Percentiles rank a stretch among this genome's conserved stretches.
phyloP scores from a whole-genome alignment of 306 rosid genomes.

The Mimosa pudica region DNA sequence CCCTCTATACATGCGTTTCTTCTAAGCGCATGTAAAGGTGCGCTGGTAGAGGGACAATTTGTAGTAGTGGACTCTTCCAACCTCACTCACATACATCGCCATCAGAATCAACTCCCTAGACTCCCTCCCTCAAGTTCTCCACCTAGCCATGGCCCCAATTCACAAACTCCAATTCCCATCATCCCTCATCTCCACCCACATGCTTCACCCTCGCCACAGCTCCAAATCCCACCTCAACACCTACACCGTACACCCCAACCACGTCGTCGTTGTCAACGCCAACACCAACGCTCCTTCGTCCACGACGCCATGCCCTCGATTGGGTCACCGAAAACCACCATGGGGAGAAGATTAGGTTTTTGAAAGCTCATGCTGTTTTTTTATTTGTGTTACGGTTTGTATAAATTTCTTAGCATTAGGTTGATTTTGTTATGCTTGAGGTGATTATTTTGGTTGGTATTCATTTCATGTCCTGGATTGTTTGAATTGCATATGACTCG shows the following conservation, averaged over 20 bases:
- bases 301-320: slow-evolving; percentile 68
- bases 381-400: too few species aligned
- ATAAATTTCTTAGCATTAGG: too few species aligned
- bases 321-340: slow-evolving; percentile 47
- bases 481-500: too few species aligned
- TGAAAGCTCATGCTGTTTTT: slow-evolving; percentile 40
- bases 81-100: slow-evolving; percentile 40
- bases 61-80: slow-evolving; percentile 52
- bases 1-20: too few species aligned
- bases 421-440: too few species aligned
- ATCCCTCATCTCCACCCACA: slow-evolving; percentile 60
- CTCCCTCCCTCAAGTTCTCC: slow-evolving; percentile 62
- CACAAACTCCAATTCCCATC: slow-evolving; percentile 46
- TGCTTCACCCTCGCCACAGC: slow-evolving; percentile 64
- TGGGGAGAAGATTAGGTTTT: slow-evolving; percentile 41
- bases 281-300: slow-evolving; percentile 35
- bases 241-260: slow-evolving; percentile 56
- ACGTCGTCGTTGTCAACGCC: slow-evolving; percentile 52
- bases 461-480: too few species aligned
- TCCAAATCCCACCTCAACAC: slow-evolving; percentile 55
- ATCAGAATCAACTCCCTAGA: slow-evolving; percentile 43
- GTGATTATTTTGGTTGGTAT: too few species aligned
- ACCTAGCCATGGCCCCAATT: slow-evolving; percentile 53
- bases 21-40: too few species aligned
- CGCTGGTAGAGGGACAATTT: too few species aligned